Conservation (phyloP, 2,329 filamentous ascomycete species). For the Fonsecaea pugnacius region DNA sequence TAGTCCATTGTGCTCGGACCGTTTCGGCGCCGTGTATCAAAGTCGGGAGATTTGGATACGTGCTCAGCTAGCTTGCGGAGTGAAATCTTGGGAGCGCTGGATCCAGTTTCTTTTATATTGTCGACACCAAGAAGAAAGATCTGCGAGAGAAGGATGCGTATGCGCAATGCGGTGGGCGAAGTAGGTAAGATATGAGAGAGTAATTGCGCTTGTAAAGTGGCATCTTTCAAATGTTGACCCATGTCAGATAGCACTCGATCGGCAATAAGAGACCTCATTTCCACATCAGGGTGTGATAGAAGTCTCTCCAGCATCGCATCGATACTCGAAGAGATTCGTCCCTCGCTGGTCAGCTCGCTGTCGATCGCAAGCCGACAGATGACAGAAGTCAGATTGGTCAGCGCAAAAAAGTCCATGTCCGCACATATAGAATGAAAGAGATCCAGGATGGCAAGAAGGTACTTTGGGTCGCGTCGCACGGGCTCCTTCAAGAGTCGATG, state of each 20-base stretch:
- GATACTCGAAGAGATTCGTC: constrained; percentile 23
- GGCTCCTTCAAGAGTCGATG: constrained; percentile 21
- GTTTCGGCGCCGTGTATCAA: constrained; percentile 27
- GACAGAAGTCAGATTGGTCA: constrained; percentile 34
- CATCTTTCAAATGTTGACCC: constrained; percentile 41
- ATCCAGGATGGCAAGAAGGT: constrained; percentile 31
- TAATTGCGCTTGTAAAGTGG: constrained; percentile 47
- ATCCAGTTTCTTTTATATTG: not conserved
- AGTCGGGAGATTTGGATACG: constrained; percentile 33
- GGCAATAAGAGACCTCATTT: constrained; percentile 25
- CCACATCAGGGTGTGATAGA: constrained; percentile 26
- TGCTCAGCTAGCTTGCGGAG: constrained; percentile 30
- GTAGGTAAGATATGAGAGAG: constrained; percentile 48
- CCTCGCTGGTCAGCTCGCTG: constrained; percentile 31
- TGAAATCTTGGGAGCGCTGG: constrained; percentile 12
- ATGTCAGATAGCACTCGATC: constrained; percentile 33
- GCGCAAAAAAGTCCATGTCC: constrained; percentile 35
- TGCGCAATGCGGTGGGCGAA: constrained; percentile 43
- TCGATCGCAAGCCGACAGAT: constrained; percentile 35
- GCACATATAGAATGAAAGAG: constrained; percentile 28
- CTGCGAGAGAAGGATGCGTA: constrained; percentile 48
- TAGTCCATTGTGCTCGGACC: constrained; percentile 58
- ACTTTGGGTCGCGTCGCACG: constrained; percentile 23
- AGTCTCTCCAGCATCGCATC: constrained; percentile 30
- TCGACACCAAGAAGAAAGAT: constrained; percentile 34